Conservation (phyloP, 805 yeast genomes). For the Candida wancherniae region DNA sequence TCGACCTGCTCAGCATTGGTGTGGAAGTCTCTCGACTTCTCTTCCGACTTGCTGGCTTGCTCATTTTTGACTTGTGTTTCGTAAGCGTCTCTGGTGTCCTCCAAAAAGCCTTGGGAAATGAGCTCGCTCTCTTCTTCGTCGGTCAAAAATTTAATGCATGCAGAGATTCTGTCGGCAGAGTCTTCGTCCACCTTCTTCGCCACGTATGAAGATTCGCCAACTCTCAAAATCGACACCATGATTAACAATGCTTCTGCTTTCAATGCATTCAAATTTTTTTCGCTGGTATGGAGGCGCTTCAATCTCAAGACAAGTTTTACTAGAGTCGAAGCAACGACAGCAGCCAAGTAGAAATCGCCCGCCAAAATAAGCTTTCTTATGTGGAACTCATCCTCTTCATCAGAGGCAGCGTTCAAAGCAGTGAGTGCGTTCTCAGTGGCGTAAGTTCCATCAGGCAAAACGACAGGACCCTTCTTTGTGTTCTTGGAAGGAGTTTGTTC, state of each 20-base stretch:
- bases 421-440: constrained; percentile 89
- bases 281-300: constrained; percentile 49
- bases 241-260: constrained; percentile 93
- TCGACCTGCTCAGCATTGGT: constrained; percentile 73
- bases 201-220: constrained; percentile 69
- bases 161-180: constrained; percentile 86
- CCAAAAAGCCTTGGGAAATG: constrained; percentile 70
- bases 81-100: constrained; percentile 84
- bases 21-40: constrained; percentile 52
- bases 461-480: constrained; percentile 60
- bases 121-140: constrained; percentile 53
- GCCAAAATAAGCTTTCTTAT: constrained; percentile 74
- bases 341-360: constrained; percentile 88
- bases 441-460: constrained; percentile 98
- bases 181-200: constrained; percentile 88
- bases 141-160: constrained; percentile 77
- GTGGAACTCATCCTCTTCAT: constrained; percentile 56
- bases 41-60: constrained; percentile 53
- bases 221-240: constrained; percentile 86
- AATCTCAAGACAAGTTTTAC: constrained; percentile 83
- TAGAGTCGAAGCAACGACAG: constrained; percentile 82
- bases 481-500: background rate
- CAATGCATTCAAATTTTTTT: constrained; percentile 68
- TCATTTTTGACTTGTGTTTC: constrained; percentile 59
- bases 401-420: constrained; percentile 30